These are phyloP conservation scores for Vanrija pseudolonga DNA, from an alignment of 1,284 basidiomycete genomes.

Conservation along the genomic window DNA sequence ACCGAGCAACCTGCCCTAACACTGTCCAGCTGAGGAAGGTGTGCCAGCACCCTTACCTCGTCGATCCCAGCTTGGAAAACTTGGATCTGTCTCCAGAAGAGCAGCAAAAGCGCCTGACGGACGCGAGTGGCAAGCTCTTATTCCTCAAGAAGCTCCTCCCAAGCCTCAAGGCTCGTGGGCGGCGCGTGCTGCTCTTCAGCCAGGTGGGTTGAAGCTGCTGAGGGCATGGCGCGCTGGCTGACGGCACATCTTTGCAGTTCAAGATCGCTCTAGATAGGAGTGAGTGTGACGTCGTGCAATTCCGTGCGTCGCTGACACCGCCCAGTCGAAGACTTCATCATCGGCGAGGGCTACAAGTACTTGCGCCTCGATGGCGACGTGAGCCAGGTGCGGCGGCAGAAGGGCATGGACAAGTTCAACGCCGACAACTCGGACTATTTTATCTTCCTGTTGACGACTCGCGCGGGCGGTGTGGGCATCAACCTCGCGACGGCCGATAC, in stretches of 20 bases:
- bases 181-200: conserved; percentile 94
- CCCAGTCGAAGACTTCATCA: conserved; percentile 82
- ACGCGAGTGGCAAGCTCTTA: conserved; percentile 81
- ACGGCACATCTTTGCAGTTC: conserved; percentile 58
- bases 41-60: conserved; percentile 83
- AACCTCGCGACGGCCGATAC: conserved; percentile 61
- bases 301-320: conserved; percentile 7
- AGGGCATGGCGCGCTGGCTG: background rate
- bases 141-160: conserved; percentile 78
- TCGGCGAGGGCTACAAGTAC: conserved; percentile 83
- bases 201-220: conserved; percentile 61
- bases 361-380: conserved; percentile 88
- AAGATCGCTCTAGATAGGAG: conserved; percentile 80
- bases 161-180: conserved; percentile 81
- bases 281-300: conserved; percentile 17
- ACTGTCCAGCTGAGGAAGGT: conserved; percentile 45
- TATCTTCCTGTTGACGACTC: conserved; percentile 86
- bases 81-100: conserved; percentile 59
- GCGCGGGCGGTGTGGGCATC: conserved; percentile 94
- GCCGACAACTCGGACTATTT: conserved; percentile 78
- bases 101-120: conserved; percentile 73
- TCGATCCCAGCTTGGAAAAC: conserved; percentile 76
- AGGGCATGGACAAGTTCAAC: conserved; percentile 92
- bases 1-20: background rate
- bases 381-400: conserved; percentile 80